phyloP scores from a whole-genome alignment of 2,329 filamentous ascomycete species.

The Neonectria hederae region DNA sequence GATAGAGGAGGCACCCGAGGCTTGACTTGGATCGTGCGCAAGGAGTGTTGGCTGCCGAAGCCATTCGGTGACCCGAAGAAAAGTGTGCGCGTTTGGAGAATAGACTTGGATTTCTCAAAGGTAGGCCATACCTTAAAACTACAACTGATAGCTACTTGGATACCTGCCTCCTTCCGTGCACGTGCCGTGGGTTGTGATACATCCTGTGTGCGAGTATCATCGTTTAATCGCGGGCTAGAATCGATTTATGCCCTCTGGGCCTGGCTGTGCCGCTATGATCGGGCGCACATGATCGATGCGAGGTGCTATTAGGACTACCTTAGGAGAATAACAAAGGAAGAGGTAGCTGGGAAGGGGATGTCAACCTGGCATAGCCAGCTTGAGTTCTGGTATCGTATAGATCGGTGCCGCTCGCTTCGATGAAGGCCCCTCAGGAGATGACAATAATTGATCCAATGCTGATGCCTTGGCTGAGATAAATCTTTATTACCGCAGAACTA shows the following conservation, averaged over 20 bases:
- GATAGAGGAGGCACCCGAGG: conserved; percentile 19
- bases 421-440: too few relatives aligned
- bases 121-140: conserved; percentile 24
- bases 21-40: conserved; percentile 24
- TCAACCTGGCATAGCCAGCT: too few relatives aligned
- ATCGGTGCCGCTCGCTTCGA: too few relatives aligned
- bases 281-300: too few relatives aligned
- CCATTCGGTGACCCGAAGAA: conserved; percentile 23
- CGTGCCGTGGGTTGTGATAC: conserved; percentile 13
- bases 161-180: conserved; percentile 22
- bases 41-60: conserved; percentile 24
- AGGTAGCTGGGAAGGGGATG: too few relatives aligned
- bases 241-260: conserved; percentile 13
- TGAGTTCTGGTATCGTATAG: too few relatives aligned
- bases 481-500: too few relatives aligned
- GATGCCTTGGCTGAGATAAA: too few relatives aligned
- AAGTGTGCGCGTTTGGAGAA: conserved; percentile 22
- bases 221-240: conserved; percentile 14
- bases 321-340: too few relatives aligned
- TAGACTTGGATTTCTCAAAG: conserved; percentile 23
- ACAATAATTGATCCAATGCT: too few relatives aligned
- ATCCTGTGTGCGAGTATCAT: conserved; percentile 14
- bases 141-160: conserved; percentile 21
- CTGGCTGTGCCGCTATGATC: conserved; percentile 7
- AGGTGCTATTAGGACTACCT: too few relatives aligned